These are phyloP conservation scores for Yarrowia sp. DNA, from an alignment of 805 yeast species.

Conservation along the genomic window DNA sequence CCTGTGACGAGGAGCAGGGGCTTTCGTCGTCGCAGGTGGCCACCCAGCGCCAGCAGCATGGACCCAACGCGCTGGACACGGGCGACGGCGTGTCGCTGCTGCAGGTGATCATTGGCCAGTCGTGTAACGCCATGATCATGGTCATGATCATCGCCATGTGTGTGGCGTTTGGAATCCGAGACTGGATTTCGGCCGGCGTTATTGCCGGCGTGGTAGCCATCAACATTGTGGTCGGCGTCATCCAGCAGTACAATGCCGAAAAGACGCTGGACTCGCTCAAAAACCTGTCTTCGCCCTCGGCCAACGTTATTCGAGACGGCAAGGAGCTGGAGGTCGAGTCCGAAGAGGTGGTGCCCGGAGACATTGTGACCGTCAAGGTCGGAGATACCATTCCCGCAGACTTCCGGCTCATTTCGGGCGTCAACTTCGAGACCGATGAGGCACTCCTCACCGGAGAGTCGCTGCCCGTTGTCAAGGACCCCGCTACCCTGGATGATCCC, in stretches of 20 bases:
- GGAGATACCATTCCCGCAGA: slow-evolving; percentile 87
- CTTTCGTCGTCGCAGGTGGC: slow-evolving; percentile 35
- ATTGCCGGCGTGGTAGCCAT: slow-evolving; percentile 70
- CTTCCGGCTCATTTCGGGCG: slow-evolving; percentile 61
- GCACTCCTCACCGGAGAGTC: slow-evolving; percentile 73
- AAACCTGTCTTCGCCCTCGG: slow-evolving; percentile 72
- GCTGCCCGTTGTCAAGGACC: slow-evolving; percentile 67
- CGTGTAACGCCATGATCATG: slow-evolving; percentile 79
- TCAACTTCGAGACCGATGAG: slow-evolving; percentile 75
- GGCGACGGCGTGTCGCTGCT: slow-evolving; percentile 61
- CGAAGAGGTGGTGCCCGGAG: slow-evolving; percentile 75
- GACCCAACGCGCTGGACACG: slow-evolving; percentile 68
- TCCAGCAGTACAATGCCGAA: slow-evolving; percentile 77
- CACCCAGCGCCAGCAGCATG: slow-evolving; percentile 51
- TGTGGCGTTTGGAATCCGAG: slow-evolving; percentile 75
- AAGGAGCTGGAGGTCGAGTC: slow-evolving; percentile 63
- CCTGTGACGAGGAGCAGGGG: slow-evolving; percentile 7
- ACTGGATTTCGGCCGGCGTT: slow-evolving; percentile 85
- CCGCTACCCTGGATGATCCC: slow-evolving; percentile 51
- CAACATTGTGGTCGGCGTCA: slow-evolving; percentile 70
- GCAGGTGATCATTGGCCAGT: slow-evolving; percentile 67
- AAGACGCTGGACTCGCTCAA: slow-evolving; percentile 78
- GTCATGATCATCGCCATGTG: slow-evolving; percentile 73
- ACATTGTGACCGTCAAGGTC: slow-evolving; percentile 64
- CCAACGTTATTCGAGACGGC: slow-evolving; percentile 69